phyloP scores from a whole-genome alignment of 176 grass and related monocot species.

The Bothriochloa decipiens region DNA sequence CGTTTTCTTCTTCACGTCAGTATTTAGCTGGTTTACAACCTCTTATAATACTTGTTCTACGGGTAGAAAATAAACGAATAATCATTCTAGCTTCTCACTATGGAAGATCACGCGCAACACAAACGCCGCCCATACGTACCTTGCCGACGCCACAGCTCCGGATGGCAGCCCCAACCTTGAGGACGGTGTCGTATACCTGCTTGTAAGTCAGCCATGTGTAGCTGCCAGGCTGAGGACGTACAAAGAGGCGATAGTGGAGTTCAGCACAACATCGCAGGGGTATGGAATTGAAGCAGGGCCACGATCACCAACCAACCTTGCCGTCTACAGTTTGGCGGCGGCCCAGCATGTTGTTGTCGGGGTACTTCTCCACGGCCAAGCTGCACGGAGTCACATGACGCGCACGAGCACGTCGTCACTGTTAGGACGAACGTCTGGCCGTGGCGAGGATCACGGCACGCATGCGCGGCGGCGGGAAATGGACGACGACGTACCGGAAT shows the following conservation, averaged over 20 bases:
- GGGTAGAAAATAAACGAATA: neutral
- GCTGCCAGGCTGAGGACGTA: slow-evolving; percentile 47
- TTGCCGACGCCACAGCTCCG: slow-evolving; percentile 68
- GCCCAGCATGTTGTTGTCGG: slow-evolving; percentile 62
- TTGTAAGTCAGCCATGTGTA: slow-evolving; percentile 93
- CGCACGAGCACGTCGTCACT: neutral
- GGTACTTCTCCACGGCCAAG: slow-evolving; percentile 65
- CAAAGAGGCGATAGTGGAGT: slow-evolving; percentile 27
- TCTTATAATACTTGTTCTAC: too few relatives aligned
- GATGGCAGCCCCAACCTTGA: slow-evolving; percentile 75
- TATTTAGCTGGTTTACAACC: too few relatives aligned
- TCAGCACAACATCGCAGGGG: neutral
- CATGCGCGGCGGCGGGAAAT: slow-evolving; percentile 32
- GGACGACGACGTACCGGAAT: slow-evolving; percentile 71
- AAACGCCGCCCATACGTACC: slow-evolving; percentile 35
- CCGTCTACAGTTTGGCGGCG: slow-evolving; percentile 59
- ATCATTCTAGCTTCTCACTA: neutral
- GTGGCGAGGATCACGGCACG: neutral
- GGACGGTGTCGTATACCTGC: slow-evolving; percentile 73
- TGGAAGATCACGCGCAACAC: neutral
- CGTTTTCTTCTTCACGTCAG: too few relatives aligned
- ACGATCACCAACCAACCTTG: slow-evolving; percentile 47
- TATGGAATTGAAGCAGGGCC: neutral
- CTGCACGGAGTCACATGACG: slow-evolving; percentile 28
- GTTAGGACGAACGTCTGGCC: too few relatives aligned